Base-by-base conservation (phyloP, 2,329 filamentous ascomycete genomes). In the Colletotrichum acutatum region DNA sequence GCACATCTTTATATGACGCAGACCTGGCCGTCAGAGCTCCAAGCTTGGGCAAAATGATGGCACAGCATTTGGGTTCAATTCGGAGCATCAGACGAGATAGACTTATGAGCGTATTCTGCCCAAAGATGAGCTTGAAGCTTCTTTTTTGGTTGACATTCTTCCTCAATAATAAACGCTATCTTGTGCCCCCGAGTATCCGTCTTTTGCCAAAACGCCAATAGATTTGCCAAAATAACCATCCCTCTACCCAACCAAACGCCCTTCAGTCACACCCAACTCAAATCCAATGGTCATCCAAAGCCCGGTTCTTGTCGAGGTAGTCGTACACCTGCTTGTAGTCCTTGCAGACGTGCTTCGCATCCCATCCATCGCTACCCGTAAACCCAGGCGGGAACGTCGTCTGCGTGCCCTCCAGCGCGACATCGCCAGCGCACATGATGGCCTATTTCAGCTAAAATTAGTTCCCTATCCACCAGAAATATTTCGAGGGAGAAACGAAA, bases 271-370 rank as follows among this genome's bases (percentile, higher is more conserved):
- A 28, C 0, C 9, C 3, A 16, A 32, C 24, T 74, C 49, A 84
- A 71, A 85, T 83, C 83, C 83, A 85, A 11, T 77, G 75, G 7
- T 79, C 75, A 53, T 84, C 78, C 56, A 82, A 72, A 3, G 78
- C 82, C 53, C 82, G 75, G 32, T 80, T 80, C 52, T 74, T 75
- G 49, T 83, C 79, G 9, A 84, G 74, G 56, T 83, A 80, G 7
- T 77, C 76, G 42, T 80, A 76, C 14, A 85, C 77, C 72, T 82
- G 78, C 19, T 75, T 74, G 42, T 83, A 83, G 74, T 84, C 79
- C 75, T 82, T 82, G 71, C 83, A 85, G 6, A 85, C 82, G 68
- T 85, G 83, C 77, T 81, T 82, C 24, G 83, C 82, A 61, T 84
- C 83, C 83, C 83, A 85, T 0, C 84, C 84, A 63, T 85, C 84